Conservation (phyloP, 2,329 filamentous ascomycete species). For the Phaeophleospora eucalypticola region DNA sequence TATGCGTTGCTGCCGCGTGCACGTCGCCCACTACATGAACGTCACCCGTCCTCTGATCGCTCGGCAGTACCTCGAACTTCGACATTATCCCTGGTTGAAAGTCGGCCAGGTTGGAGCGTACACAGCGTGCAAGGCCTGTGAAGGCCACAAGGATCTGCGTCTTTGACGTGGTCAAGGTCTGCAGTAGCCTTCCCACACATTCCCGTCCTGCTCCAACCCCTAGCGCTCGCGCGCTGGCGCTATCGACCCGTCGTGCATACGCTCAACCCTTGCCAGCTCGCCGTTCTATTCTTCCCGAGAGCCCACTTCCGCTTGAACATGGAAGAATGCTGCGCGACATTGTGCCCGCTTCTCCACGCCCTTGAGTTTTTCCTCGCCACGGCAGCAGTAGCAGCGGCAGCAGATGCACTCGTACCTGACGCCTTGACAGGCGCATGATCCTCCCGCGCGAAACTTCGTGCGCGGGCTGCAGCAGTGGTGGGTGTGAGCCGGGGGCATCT, state of each 20-base stretch:
- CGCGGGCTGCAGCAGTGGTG: too few relatives aligned
- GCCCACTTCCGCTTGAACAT: slow-evolving; percentile 12
- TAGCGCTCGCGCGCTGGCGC: slow-evolving; percentile 22
- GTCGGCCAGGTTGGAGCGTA: slow-evolving; percentile 11
- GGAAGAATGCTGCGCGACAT: slow-evolving; percentile 30
- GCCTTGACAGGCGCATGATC: slow-evolving; percentile 21
- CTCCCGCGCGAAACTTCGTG: slow-evolving; percentile 14
- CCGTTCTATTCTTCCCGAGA: slow-evolving; percentile 10
- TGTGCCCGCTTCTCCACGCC: slow-evolving; percentile 7
- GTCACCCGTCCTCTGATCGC: slow-evolving; percentile 10
- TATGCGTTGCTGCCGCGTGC: slow-evolving; percentile 12
- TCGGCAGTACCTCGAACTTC: slow-evolving; percentile 6
- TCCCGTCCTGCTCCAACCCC: slow-evolving; percentile 7
- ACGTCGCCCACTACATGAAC: slow-evolving; percentile 11
- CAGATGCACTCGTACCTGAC: slow-evolving; percentile 21
- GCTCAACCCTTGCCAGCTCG: slow-evolving; percentile 12
- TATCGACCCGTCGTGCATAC: slow-evolving; percentile 17
- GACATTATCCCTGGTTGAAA: slow-evolving; percentile 8
- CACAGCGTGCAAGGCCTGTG: too few relatives aligned
- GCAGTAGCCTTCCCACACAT: slow-evolving; percentile 27
- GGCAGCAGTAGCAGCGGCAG: too few relatives aligned
- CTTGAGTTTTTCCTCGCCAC: slow-evolving; percentile 5
- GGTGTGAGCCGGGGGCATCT: too few relatives aligned
- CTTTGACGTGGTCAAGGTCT: slow-evolving; percentile 24
- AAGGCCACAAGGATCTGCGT: slow-evolving; percentile 19